Conservation (phyloP, 1,139 yeast species). For the Kurtzmaniella natalensis region DNA sequence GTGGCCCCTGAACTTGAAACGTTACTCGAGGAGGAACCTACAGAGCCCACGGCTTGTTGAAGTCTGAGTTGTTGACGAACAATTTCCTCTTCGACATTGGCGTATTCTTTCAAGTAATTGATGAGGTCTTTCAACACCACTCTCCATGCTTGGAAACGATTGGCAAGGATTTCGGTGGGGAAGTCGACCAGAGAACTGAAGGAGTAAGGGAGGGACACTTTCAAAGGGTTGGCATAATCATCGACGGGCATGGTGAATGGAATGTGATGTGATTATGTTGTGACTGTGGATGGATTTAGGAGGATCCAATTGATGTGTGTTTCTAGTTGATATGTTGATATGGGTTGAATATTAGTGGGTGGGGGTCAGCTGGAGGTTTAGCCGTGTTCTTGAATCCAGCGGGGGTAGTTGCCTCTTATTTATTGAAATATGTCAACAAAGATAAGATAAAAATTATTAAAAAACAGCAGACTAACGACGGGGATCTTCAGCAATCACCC, state of each 20-base stretch:
- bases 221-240: conserved; percentile 34
- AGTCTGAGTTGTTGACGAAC: conserved; percentile 78
- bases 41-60: conserved; percentile 65
- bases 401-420: too few species aligned
- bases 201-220: conserved; percentile 34
- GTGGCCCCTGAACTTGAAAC: conserved; percentile 6
- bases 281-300: too few species aligned
- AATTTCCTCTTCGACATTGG: conserved; percentile 82
- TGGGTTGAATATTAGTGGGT: too few species aligned
- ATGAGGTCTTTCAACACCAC: conserved; percentile 70
- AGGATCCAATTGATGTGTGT: too few species aligned
- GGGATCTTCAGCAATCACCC: too few species aligned
- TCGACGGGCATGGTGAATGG: conserved; percentile 16
- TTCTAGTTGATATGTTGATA: too few species aligned
- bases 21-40: conserved; percentile 16
- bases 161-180: conserved; percentile 85
- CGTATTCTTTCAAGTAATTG: conserved; percentile 72
- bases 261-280: too few species aligned
- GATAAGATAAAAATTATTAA: too few species aligned
- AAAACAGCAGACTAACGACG: too few species aligned
- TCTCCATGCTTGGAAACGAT: conserved; percentile 85
- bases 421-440: too few species aligned
- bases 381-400: too few species aligned
- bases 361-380: too few species aligned
- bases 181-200: conserved; percentile 31